Evolutionary conservation across 2,329 filamentous ascomycete species (phyloP).

Genomic region (Trichoderma semiorbis): DNA sequence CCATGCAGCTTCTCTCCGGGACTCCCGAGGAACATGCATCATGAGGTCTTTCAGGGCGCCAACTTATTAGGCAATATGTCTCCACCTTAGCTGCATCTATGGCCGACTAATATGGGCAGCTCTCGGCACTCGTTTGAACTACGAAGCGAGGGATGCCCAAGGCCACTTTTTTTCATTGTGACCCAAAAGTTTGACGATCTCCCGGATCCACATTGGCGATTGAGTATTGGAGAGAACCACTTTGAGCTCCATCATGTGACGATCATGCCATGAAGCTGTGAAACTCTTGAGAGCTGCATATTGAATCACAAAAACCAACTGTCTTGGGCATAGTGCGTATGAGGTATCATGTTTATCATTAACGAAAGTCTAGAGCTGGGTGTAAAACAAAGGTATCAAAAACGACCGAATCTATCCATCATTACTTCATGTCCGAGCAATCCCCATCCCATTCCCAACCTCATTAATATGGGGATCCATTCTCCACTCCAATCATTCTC

Average conservation of each 20-base stretch:
- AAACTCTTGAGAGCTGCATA: background rate
- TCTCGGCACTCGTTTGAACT: background rate
- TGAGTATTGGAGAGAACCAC: background rate
- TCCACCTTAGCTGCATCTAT: background rate
- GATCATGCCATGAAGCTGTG: background rate
- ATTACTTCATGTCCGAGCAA: background rate
- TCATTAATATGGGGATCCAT: constrained; percentile 4
- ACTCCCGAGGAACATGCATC: background rate
- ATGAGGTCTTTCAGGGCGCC: background rate
- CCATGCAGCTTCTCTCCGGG: background rate
- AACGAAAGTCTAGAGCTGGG: constrained; percentile 2
- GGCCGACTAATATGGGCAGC: background rate
- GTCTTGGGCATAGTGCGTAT: background rate
- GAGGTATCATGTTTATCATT: constrained; percentile 13
- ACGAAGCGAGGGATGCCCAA: background rate
- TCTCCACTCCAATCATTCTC: background rate
- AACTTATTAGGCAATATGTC: background rate
- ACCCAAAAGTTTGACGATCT: background rate
- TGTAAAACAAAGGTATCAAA: background rate
- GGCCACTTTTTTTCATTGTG: background rate
- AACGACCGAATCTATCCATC: constrained; percentile 12
- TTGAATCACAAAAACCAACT: background rate
- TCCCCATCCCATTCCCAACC: background rate
- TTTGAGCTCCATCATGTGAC: background rate
- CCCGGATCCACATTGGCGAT: background rate